These are phyloP conservation scores for Beta corolliflora DNA, from an alignment of 179 eudicot species.

Conservation along the genomic window DNA sequence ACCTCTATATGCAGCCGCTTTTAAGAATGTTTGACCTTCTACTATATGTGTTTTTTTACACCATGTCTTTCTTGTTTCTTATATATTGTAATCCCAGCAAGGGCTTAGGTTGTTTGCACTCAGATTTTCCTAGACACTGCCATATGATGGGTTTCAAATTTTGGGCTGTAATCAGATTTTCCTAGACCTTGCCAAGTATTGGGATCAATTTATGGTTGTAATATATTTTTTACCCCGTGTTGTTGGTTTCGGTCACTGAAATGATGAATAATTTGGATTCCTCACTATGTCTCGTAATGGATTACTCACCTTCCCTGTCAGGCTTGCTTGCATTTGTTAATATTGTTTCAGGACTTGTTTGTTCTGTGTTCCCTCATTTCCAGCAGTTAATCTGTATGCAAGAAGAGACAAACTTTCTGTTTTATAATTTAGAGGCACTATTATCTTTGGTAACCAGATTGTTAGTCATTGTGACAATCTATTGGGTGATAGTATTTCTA, in stretches of 20 bases:
- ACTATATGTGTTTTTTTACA: not conserved
- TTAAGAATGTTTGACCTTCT: not conserved
- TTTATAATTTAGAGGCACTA: not conserved
- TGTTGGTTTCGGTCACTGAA: not conserved
- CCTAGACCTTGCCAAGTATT: not conserved
- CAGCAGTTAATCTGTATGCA: not conserved
- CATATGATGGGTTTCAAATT: not conserved
- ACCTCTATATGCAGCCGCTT: not conserved
- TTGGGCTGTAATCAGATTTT: not conserved
- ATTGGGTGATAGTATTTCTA: too few relatives aligned
- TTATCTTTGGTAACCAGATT: not conserved
- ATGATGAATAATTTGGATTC: not conserved
- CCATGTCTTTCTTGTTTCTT: not conserved
- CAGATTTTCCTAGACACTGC: not conserved
- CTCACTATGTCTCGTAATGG: too few relatives aligned
- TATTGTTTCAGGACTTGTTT: not conserved
- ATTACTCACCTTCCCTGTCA: too few relatives aligned
- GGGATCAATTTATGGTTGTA: not conserved
- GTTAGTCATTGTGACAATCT: not conserved
- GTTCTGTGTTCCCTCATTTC: not conserved
- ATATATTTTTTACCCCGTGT: not conserved
- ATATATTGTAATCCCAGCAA: not conserved
- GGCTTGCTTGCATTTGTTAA: not conserved
- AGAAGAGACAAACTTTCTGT: not conserved
- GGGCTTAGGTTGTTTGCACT: not conserved